Evolutionary conservation across 345 rosid species (phyloP).

Genomic region (Salix koriyanagi): DNA sequence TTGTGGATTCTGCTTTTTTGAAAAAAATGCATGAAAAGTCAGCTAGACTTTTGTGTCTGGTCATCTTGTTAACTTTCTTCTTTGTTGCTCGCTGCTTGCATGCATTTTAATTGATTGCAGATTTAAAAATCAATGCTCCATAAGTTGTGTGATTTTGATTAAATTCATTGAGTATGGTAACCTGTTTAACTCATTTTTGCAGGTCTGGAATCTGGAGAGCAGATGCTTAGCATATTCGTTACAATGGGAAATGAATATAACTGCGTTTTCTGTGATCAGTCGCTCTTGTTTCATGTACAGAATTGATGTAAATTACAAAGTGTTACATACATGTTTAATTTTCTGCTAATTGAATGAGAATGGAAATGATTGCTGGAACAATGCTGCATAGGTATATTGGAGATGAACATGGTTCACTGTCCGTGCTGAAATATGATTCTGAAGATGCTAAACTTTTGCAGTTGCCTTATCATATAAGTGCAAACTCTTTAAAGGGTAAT

Average conservation of each 20-base stretch:
- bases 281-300: slow-evolving; percentile 73
- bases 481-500: slow-evolving; percentile 61
- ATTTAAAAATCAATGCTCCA: no score
- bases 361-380: slow-evolving; percentile 8
- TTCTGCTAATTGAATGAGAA: slow-evolving; percentile 4
- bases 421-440: slow-evolving; percentile 53
- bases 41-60: not conserved
- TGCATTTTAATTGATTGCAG: not conserved
- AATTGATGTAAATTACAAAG: slow-evolving; percentile 10
- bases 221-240: slow-evolving; percentile 48
- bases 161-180: not conserved
- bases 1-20: not conserved
- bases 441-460: slow-evolving; percentile 46
- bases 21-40: not conserved
- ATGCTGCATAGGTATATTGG: slow-evolving; percentile 60
- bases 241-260: slow-evolving; percentile 75
- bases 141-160: not conserved
- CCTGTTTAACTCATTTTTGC: slow-evolving; percentile 17
- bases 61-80: not conserved
- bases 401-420: slow-evolving; percentile 73
- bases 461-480: slow-evolving; percentile 66
- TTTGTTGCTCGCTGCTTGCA: not conserved
- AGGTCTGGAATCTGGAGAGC: slow-evolving; percentile 84
- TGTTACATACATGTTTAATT: slow-evolving; percentile 5
- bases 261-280: slow-evolving; percentile 67